Evolutionary conservation across 768 basidiomycete species (phyloP).

Genomic region (Suillus discolor): DNA sequence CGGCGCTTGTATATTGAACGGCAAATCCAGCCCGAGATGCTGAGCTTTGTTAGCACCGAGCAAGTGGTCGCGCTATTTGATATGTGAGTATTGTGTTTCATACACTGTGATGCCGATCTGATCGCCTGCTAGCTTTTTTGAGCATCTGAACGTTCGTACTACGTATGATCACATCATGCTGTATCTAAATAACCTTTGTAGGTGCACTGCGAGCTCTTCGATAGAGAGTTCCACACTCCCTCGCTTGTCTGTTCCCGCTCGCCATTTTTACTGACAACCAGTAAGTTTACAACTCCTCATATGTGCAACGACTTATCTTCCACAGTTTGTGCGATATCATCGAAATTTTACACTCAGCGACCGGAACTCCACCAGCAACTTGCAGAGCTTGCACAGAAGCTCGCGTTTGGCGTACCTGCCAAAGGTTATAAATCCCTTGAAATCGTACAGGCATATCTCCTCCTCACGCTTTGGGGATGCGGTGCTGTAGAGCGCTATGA

Average conservation of each 20-base stretch:
- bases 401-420: constrained; percentile 86
- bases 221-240: constrained; percentile 90
- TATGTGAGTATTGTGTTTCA: constrained; percentile 58
- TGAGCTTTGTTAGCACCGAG: constrained; percentile 83
- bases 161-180: constrained; percentile 10
- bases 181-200: constrained; percentile 31
- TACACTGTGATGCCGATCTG: constrained; percentile 5
- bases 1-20: constrained; percentile 84
- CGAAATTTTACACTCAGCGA: constrained; percentile 82
- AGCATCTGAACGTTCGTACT: constrained; percentile 66
- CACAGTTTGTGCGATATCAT: constrained; percentile 91
- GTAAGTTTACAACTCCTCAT: constrained; percentile 44
- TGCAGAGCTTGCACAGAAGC: constrained; percentile 80
- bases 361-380: constrained; percentile 82
- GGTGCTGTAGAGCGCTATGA: constrained; percentile 97
- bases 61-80: constrained; percentile 92
- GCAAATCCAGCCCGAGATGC: constrained; percentile 91
- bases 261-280: constrained; percentile 93
- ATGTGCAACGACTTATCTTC: constrained; percentile 6
- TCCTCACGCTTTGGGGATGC: constrained; percentile 88
- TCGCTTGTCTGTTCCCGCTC: constrained; percentile 92
- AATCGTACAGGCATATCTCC: constrained; percentile 92
- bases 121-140: constrained; percentile 60
- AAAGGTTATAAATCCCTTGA: constrained; percentile 91
- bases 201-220: constrained; percentile 82